A percentile compares a stretch with the other conserved stretches of the same genome.
These are phyloP conservation scores for Diaporthe citrichinensis DNA, from an alignment of 2,329 filamentous ascomycete species.

Conservation along the genomic window DNA sequence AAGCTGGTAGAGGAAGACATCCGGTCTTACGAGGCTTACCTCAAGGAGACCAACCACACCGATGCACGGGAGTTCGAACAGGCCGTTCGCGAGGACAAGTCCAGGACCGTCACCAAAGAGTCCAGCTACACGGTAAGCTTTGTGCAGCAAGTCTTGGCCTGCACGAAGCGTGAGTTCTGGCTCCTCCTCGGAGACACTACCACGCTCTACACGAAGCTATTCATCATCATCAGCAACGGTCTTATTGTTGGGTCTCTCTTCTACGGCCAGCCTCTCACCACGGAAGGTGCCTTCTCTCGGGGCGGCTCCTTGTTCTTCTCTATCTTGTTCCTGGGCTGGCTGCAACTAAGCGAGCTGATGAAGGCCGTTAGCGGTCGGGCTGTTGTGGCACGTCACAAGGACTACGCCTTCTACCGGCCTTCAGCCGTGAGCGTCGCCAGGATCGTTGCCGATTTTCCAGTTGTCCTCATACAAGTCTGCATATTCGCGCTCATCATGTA, in stretches of 20 bases:
- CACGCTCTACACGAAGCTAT: constrained; percentile 82
- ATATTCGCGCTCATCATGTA: constrained; percentile 81
- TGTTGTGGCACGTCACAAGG: constrained; percentile 65
- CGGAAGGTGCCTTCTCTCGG: constrained; percentile 73
- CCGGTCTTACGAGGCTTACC: constrained; percentile 54
- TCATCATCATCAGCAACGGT: constrained; percentile 80
- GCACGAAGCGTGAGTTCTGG: constrained; percentile 83
- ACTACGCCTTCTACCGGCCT: constrained; percentile 67
- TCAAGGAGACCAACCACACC: constrained; percentile 67
- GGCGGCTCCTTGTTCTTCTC: constrained; percentile 65
- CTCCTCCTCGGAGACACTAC: constrained; percentile 82
- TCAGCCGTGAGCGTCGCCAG: constrained; percentile 70
- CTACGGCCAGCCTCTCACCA: constrained; percentile 74
- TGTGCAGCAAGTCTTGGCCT: constrained; percentile 75
- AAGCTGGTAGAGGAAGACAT: constrained; percentile 70
- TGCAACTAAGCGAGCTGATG: constrained; percentile 84
- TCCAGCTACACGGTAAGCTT: constrained; percentile 85
- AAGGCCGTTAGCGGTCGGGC: constrained; percentile 79
- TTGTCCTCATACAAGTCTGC: constrained; percentile 75
- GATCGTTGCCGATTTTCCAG: constrained; percentile 70
- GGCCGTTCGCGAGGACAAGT: constrained; percentile 76
- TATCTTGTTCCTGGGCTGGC: constrained; percentile 70
- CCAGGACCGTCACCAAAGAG: constrained; percentile 76
- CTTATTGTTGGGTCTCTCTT: constrained; percentile 86
- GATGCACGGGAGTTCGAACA: constrained; percentile 77